Conservation (phyloP, 257 asterid genomes). For the Salvia miltiorrhiza region DNA sequence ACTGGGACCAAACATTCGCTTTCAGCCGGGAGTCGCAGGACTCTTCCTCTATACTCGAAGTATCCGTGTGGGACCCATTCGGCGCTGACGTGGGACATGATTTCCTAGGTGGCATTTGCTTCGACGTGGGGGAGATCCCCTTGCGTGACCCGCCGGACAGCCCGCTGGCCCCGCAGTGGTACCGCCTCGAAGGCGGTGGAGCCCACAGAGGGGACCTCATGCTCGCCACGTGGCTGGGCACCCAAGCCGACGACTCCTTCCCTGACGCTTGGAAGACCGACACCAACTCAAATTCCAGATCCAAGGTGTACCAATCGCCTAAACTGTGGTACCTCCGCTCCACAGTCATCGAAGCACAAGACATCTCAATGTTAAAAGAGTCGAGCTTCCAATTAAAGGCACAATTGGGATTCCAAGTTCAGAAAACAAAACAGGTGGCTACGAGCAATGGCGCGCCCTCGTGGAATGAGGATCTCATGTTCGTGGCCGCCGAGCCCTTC, state of each 20-base stretch:
- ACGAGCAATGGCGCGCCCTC: conserved; percentile 53
- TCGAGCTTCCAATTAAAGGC: conserved; percentile 53
- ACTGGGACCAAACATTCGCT: conserved; percentile 89
- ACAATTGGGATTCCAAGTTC: conserved; percentile 69
- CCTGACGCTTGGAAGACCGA: conserved; percentile 91
- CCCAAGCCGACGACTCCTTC: conserved; percentile 89
- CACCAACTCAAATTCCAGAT: conserved; percentile 49
- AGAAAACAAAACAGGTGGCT: conserved; percentile 47
- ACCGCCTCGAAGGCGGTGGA: conserved; percentile 87
- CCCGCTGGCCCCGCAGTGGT: conserved; percentile 89
- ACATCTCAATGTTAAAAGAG: conserved; percentile 39
- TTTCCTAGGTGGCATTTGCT: conserved; percentile 86
- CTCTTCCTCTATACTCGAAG: conserved; percentile 63
- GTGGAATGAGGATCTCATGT: conserved; percentile 77
- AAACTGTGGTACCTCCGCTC: conserved; percentile 82
- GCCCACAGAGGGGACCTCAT: conserved; percentile 81
- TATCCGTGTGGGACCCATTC: conserved; percentile 75
- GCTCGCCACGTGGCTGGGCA: conserved; percentile 95
- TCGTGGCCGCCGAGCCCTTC: conserved; percentile 83
- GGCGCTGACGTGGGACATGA: conserved; percentile 46
- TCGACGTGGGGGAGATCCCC: conserved; percentile 82
- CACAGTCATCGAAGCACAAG: conserved; percentile 72
- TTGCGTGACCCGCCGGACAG: conserved; percentile 90
- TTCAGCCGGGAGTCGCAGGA: conserved; percentile 60
- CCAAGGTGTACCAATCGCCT: conserved; percentile 86